phyloP scores from a whole-genome alignment of 2,329 filamentous ascomycete genomes.

The Sporothrix sp. region DNA sequence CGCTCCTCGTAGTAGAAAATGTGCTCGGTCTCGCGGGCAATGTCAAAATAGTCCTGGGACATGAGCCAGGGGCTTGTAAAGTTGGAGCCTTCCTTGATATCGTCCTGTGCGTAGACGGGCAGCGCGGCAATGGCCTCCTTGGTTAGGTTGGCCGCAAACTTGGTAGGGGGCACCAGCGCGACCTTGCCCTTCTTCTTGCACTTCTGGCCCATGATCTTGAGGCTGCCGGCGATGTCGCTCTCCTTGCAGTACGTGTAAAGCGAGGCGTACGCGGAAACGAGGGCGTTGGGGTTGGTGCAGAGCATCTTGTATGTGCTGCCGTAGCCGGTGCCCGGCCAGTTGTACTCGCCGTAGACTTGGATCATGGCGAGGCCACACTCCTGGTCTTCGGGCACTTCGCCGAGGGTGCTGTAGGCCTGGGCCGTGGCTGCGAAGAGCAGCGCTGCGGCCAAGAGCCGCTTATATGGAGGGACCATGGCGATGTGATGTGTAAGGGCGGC shows the following conservation, averaged over 20 bases:
- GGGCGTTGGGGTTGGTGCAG: slow-evolving; percentile 10
- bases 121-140: slow-evolving; percentile 11
- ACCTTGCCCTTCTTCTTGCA: slow-evolving; percentile 8
- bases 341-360: not conserved
- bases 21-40: not conserved
- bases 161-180: not conserved
- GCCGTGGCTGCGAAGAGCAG: not conserved
- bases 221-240: not conserved
- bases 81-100: not conserved
- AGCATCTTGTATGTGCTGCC: slow-evolving; percentile 4
- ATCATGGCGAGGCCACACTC: slow-evolving; percentile 6
- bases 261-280: slow-evolving; percentile 13
- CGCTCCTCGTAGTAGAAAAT: not conserved
- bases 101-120: not conserved
- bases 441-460: not conserved
- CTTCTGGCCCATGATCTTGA: not conserved
- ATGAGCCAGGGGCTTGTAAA: slow-evolving; percentile 11
- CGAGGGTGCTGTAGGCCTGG: not conserved
- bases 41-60: not conserved
- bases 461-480: slow-evolving; percentile 4
- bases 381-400: not conserved
- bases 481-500: not conserved
- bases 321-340: slow-evolving; percentile 6
- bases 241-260: slow-evolving; percentile 9
- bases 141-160: slow-evolving; percentile 15